Percentiles rank a stretch among this genome's conserved stretches.
These are phyloP conservation scores for Taphrina confusa DNA, from an alignment of 1,139 yeast species.

Conservation along the genomic window DNA sequence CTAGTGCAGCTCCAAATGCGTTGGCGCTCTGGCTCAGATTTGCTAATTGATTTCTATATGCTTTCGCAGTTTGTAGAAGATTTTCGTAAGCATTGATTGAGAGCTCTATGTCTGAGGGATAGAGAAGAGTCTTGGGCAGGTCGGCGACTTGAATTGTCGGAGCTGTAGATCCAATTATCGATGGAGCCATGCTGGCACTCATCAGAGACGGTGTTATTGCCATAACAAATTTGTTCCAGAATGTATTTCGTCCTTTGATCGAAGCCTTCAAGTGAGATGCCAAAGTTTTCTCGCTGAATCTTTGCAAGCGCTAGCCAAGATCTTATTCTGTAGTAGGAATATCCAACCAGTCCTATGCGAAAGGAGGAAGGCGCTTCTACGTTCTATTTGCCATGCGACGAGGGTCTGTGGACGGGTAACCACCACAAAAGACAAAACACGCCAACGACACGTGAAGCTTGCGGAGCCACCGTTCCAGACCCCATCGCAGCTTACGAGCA, in stretches of 20 bases:
- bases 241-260: too few species aligned
- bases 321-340: too few species aligned
- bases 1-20: constrained; percentile 71
- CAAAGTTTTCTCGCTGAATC: too few species aligned
- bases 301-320: too few species aligned
- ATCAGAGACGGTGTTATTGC: background rate
- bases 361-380: too few species aligned
- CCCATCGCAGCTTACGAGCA: too few species aligned
- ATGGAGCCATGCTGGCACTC: constrained; percentile 1
- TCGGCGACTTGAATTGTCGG: background rate
- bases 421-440: constrained; percentile 9
- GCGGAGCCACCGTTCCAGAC: too few species aligned
- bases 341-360: too few species aligned
- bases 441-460: too few species aligned
- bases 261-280: too few species aligned
- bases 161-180: constrained; percentile 8
- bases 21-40: constrained; percentile 64
- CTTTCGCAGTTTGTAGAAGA: constrained; percentile 56
- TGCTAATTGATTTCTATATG: constrained; percentile 55
- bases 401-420: constrained; percentile 4
- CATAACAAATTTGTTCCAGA: too few species aligned
- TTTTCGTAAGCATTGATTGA: constrained; percentile 49
- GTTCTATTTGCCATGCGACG: too few species aligned
- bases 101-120: constrained; percentile 17
- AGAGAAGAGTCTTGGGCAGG: constrained; percentile 20